phyloP scores from a whole-genome alignment of 2,329 filamentous ascomycete species.

The Oidium heveae region DNA sequence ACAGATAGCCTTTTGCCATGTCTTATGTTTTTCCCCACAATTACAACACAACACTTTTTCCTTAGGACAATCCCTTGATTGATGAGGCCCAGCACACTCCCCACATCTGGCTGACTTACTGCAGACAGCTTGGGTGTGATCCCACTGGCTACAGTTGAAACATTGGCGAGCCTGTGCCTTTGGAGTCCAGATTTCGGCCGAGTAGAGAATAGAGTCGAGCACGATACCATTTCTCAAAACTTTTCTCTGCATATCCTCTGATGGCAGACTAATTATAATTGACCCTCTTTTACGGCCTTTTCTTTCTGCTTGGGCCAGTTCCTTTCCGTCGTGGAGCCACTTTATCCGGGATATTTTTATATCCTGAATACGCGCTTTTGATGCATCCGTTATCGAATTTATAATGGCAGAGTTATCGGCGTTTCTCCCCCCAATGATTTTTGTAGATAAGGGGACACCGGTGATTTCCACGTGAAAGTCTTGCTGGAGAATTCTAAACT shows the following conservation, averaged over 20 bases:
- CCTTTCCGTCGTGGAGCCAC: background rate
- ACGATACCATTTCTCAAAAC: too few species aligned
- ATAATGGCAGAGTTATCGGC: background rate
- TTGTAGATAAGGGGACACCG: background rate
- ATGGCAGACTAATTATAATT: background rate
- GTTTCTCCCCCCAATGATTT: background rate
- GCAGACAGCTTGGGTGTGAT: too few species aligned
- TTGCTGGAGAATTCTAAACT: background rate
- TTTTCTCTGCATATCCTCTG: too few species aligned
- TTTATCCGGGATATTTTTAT: too few species aligned
- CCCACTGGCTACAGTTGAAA: too few species aligned
- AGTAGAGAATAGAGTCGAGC: background rate
- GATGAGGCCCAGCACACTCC: too few species aligned
- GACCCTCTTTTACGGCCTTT: background rate
- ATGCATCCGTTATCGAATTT: background rate
- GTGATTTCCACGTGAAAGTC: background rate
- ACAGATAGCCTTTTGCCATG: background rate
- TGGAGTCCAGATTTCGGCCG: background rate
- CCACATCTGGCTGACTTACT: too few species aligned
- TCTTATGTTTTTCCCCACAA: background rate
- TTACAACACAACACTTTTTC: background rate
- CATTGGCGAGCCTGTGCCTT: background rate
- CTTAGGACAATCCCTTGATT: background rate
- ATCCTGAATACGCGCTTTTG: too few species aligned
- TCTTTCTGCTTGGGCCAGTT: background rate